Evolutionary conservation across 495 filamentous ascomycete genomes (phyloP).

Genomic region (Penicillium coffeae): DNA sequence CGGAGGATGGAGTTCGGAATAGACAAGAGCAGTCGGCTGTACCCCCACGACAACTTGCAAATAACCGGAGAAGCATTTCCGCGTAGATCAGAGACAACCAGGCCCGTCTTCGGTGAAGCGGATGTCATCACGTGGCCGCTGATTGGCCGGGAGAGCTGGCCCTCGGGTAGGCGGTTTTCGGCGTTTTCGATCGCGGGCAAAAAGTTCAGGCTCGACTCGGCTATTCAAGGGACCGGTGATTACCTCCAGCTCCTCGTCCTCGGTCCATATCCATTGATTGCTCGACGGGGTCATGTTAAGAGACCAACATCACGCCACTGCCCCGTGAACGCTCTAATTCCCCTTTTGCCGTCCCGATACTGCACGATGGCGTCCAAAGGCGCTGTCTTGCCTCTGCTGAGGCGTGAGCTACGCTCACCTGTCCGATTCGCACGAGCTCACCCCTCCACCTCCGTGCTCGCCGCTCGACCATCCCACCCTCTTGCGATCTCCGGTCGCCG

Average conservation of each 20-base stretch:
- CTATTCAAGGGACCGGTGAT: conserved; percentile 16
- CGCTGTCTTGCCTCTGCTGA: conserved; percentile 41
- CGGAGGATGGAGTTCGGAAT: too few relatives aligned
- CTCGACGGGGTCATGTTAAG: background rate
- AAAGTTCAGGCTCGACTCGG: conserved; percentile 14
- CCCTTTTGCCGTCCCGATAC: background rate
- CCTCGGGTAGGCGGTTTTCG: conserved; percentile 32
- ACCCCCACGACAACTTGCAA: too few relatives aligned
- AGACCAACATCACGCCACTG: background rate
- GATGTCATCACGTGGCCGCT: conserved; percentile 17
- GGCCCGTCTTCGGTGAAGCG: too few relatives aligned
- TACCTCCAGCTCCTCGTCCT: conserved; percentile 7
- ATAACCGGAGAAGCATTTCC: too few relatives aligned
- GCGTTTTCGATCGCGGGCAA: conserved; percentile 12
- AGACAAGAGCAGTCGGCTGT: too few relatives aligned
- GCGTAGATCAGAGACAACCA: too few relatives aligned
- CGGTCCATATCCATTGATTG: background rate
- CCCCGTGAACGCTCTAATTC: background rate
- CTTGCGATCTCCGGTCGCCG: conserved; percentile 20
- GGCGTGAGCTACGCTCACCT: conserved; percentile 37
- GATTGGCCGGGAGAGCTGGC: conserved; percentile 27
- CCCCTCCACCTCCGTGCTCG: conserved; percentile 24
- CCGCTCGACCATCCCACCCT: conserved; percentile 20
- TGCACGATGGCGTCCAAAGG: conserved; percentile 40
- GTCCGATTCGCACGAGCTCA: conserved; percentile 25